Conservation (phyloP, 2,329 filamentous ascomycete genomes). For the Pyricularia grisea region DNA sequence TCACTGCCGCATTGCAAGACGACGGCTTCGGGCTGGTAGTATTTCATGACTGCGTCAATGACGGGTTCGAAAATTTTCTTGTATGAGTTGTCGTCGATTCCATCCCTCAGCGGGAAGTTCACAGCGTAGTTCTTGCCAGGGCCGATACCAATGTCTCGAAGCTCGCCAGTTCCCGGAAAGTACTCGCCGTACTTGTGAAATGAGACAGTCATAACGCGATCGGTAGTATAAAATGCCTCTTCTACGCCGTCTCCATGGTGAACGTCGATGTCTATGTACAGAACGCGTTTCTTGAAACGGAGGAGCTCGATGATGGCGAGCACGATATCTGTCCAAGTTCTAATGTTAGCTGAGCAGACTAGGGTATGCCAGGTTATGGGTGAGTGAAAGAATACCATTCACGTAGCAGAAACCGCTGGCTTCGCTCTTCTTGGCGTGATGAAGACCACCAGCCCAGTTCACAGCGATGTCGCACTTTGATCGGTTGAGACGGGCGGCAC, state of each 20-base stretch:
- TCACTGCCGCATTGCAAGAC: constrained; percentile 95
- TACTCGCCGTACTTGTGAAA: constrained; percentile 97
- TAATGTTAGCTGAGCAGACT: too few relatives aligned
- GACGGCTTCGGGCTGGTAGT: constrained; percentile 83
- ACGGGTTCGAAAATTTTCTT: constrained; percentile 87
- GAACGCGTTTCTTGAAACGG: constrained; percentile 83
- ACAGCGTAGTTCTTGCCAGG: constrained; percentile 82
- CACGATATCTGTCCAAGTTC: constrained; percentile 67
- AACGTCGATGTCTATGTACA: constrained; percentile 91
- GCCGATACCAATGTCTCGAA: constrained; percentile 79
- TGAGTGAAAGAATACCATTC: constrained; percentile 55
- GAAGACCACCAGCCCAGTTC: constrained; percentile 95
- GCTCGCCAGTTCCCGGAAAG: constrained; percentile 85
- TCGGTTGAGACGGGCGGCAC: constrained; percentile 80
- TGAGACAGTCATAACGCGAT: constrained; percentile 83
- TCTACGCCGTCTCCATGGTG: constrained; percentile 82
- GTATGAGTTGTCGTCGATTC: constrained; percentile 85
- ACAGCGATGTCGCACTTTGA: constrained; percentile 94
- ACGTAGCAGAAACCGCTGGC: constrained; percentile 98
- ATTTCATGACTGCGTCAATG: constrained; percentile 76
- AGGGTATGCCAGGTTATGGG: neutral
- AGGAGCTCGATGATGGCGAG: constrained; percentile 89
- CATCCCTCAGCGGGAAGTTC: constrained; percentile 86
- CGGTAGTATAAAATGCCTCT: constrained; percentile 75
- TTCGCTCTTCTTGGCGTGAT: constrained; percentile 95